phyloP scores from a whole-genome alignment of 768 basidiomycete genomes.

The Kwoniella dendrophila region DNA sequence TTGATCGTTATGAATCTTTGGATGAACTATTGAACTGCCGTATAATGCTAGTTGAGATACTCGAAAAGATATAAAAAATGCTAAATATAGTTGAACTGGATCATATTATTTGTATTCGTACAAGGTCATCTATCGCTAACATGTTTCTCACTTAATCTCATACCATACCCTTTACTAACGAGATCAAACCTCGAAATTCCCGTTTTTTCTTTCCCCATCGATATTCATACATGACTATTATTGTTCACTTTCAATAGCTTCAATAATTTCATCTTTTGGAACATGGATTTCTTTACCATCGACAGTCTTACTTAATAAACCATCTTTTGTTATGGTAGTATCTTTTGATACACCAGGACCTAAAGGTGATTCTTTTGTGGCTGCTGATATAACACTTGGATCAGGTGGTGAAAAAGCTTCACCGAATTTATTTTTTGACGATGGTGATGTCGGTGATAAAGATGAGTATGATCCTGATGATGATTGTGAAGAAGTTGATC shows the following conservation, averaged over 20 bases:
- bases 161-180: too few species aligned
- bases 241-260: conserved; percentile 32
- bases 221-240: too few species aligned
- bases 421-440: conserved; percentile 7
- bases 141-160: too few species aligned
- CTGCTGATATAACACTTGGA: conserved; percentile 44
- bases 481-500: not conserved
- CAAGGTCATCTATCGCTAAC: too few species aligned
- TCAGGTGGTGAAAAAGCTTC: conserved; percentile 53
- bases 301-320: conserved; percentile 47
- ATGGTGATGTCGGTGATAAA: not conserved
- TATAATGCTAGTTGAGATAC: too few species aligned
- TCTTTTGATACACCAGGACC: conserved; percentile 54
- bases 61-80: too few species aligned
- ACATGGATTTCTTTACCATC: conserved; percentile 43
- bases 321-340: conserved; percentile 40
- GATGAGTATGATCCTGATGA: conserved; percentile 12
- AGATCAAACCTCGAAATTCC: too few species aligned
- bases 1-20: too few species aligned
- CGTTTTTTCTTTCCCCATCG: too few species aligned
- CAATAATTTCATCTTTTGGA: conserved; percentile 52
- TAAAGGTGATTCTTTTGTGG: conserved; percentile 42
- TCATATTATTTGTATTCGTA: too few species aligned
- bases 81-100: too few species aligned
- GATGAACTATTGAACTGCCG: too few species aligned